A percentile compares a stretch with the other conserved stretches of the same genome.
These are phyloP conservation scores for Jamesozyma gamospora DNA, from an alignment of 805 yeast genomes.

Conservation along the genomic window DNA sequence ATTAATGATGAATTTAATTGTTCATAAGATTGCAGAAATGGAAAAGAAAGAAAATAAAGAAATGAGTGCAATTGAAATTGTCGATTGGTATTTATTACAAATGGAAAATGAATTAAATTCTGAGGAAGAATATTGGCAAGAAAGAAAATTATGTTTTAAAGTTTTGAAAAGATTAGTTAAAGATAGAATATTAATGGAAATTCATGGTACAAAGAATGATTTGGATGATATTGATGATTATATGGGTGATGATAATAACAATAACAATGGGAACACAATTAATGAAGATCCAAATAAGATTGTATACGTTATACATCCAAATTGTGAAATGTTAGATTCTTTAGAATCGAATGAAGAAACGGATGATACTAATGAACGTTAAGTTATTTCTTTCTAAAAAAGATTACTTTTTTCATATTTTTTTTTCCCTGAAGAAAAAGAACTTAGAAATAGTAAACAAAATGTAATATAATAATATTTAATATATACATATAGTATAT, in stretches of 20 bases:
- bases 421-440: too few species aligned
- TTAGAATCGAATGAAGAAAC: constrained; percentile 9
- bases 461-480: too few species aligned
- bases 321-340: constrained; percentile 62
- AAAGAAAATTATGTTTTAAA: constrained; percentile 61
- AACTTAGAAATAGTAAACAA: too few species aligned
- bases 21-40: constrained; percentile 51
- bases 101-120: constrained; percentile 60
- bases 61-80: constrained; percentile 53
- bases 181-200: constrained; percentile 71
- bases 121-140: constrained; percentile 61
- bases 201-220: constrained; percentile 40
- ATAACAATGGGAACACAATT: constrained; percentile 11
- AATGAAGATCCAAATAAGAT: constrained; percentile 25
- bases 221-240: constrained; percentile 30
- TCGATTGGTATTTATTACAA: constrained; percentile 72
- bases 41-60: constrained; percentile 48
- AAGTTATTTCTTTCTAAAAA: not conserved
- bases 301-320: constrained; percentile 62
- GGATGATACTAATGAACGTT: not conserved
- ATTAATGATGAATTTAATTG: constrained; percentile 70
- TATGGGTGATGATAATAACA: constrained; percentile 16
- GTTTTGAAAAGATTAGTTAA: constrained; percentile 76
- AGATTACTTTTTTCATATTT: too few species aligned
- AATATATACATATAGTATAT: too few species aligned